A percentile compares a stretch with the other conserved stretches of the same genome.
phyloP scores from a whole-genome alignment of 2,329 filamentous ascomycete species.

The Fusarium pseudocircinatum region DNA sequence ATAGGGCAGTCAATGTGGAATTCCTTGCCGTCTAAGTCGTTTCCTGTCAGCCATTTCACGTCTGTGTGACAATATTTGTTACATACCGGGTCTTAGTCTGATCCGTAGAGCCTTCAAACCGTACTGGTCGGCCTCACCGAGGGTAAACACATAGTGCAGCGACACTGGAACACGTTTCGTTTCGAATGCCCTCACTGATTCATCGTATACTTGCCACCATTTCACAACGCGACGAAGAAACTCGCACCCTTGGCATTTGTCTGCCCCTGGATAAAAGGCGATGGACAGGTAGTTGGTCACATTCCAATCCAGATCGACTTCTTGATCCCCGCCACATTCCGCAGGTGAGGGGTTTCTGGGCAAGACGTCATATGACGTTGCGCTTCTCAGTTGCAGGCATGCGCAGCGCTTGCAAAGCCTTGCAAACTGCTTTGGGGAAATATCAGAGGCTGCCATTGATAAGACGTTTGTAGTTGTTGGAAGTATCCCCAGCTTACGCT shows the following conservation, averaged over 20 bases:
- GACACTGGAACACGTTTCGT: neutral
- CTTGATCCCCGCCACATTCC: fast-evolving
- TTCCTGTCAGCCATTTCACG: neutral
- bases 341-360: fast-evolving
- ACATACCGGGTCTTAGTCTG: fast-evolving
- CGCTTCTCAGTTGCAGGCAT: fast-evolving
- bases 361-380: fast-evolving
- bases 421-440: fast-evolving
- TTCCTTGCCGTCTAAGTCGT: fast-evolving
- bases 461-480: fast-evolving
- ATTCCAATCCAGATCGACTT: neutral
- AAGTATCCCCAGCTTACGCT: fast-evolving
- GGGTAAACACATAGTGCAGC: neutral
- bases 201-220: fast-evolving
- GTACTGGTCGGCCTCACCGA: fast-evolving
- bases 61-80: fast-evolving
- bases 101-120: fast-evolving
- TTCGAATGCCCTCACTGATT: no score
- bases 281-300: fast-evolving
- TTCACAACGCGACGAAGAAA: neutral
- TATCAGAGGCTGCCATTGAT: neutral
- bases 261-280: fast-evolving
- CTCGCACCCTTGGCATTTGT: fast-evolving
- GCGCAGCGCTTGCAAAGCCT: neutral
- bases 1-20: neutral